phyloP scores from a whole-genome alignment of 768 basidiomycete species.

The Boletus rex-veris region DNA sequence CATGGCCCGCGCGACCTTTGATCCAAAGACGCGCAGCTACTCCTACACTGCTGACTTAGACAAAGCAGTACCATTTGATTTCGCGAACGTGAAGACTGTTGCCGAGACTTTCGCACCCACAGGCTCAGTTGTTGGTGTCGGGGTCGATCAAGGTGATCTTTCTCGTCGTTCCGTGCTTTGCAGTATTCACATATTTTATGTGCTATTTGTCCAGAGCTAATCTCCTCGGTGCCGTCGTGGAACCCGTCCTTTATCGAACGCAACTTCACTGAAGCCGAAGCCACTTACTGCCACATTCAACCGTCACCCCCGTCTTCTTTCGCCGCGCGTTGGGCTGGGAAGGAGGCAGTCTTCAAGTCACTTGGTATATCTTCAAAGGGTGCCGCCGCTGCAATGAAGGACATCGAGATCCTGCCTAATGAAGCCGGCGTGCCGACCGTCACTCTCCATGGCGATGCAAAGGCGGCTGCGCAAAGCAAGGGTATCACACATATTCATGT shows the following conservation, averaged over 20 bases:
- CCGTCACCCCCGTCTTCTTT: conserved; percentile 87
- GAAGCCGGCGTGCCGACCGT: conserved; percentile 78
- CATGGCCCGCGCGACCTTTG: conserved; percentile 76
- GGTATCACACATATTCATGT: conserved; percentile 74
- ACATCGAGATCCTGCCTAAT: conserved; percentile 90
- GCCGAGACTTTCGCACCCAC: conserved; percentile 38
- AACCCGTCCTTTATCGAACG: conserved; percentile 84
- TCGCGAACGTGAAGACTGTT: conserved; percentile 65
- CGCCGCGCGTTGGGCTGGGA: conserved; percentile 95
- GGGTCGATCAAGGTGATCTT: conserved; percentile 80
- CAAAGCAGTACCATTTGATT: conserved; percentile 50
- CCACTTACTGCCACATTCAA: conserved; percentile 81
- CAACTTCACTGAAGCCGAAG: conserved; percentile 91
- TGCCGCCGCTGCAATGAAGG: conserved; percentile 91
- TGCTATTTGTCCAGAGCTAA: conserved; percentile 61
- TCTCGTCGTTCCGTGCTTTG: not conserved
- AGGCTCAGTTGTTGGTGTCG: conserved; percentile 67
- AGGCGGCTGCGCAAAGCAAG: conserved; percentile 65
- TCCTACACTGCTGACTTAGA: conserved; percentile 68
- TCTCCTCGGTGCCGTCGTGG: conserved; percentile 85
- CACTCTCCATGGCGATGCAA: conserved; percentile 74
- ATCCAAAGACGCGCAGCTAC: conserved; percentile 84
- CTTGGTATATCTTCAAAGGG: conserved; percentile 88
- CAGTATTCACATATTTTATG: conserved; percentile 2
- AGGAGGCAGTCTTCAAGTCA: conserved; percentile 97